Percentiles rank a stretch among this genome's conserved stretches.
phyloP scores from a whole-genome alignment of 2,329 filamentous ascomycete species.

The Podosphaera leucotricha region DNA sequence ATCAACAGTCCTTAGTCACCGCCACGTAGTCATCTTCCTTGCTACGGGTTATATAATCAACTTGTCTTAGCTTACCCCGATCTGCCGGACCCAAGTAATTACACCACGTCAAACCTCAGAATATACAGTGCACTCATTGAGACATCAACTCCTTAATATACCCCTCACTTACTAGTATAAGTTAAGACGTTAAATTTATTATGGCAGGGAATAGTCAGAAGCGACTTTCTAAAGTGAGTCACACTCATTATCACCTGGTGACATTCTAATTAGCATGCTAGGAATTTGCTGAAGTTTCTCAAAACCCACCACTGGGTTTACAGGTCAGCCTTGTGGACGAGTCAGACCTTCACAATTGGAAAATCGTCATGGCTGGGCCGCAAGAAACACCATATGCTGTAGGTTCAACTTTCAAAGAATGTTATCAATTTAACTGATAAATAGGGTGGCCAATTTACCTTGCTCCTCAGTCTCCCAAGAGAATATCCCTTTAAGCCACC shows the following conservation, averaged over 20 bases:
- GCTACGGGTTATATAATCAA: not conserved
- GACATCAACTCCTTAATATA: not conserved
- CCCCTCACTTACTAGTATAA: not conserved
- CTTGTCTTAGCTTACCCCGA: not conserved
- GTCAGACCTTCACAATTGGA: conserved; percentile 43
- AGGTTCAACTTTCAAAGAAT: conserved; percentile 5
- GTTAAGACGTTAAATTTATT: not conserved
- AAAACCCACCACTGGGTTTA: conserved; percentile 31
- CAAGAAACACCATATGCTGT: conserved; percentile 40
- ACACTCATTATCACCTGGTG: no score
- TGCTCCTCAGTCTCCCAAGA: conserved; percentile 40
- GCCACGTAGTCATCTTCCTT: not conserved
- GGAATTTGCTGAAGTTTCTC: conserved; percentile 36
- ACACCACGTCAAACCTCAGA: not conserved
- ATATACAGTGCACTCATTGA: not conserved
- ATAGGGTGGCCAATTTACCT: conserved; percentile 39
- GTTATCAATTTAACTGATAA: no score
- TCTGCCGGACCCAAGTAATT: not conserved
- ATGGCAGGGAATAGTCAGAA: conserved; percentile 8
- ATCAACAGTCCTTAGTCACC: no score
- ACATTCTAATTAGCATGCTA: conserved; percentile 13
- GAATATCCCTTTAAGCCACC: conserved; percentile 57
- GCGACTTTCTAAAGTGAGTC: conserved; percentile 10
- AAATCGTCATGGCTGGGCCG: conserved; percentile 41
- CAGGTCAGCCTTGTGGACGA: conserved; percentile 33